These are phyloP conservation scores for Xylariaceae sp. DNA, from an alignment of 2,329 filamentous ascomycete species.

Conservation along the genomic window DNA sequence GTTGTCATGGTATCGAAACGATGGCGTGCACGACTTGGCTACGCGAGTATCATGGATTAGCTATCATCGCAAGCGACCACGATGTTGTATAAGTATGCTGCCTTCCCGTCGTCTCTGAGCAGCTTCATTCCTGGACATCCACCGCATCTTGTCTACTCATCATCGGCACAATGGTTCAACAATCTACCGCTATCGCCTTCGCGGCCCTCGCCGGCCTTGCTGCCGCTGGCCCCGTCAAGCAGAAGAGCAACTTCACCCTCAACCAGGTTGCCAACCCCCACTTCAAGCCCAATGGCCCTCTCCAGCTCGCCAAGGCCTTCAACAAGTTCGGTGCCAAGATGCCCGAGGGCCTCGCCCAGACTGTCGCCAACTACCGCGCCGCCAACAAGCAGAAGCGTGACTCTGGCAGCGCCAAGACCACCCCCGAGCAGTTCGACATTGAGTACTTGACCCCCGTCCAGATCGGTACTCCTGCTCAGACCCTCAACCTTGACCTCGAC, in stretches of 20 bases:
- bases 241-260: conserved; percentile 26
- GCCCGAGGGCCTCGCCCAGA: conserved; percentile 26
- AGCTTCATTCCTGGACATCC: neutral
- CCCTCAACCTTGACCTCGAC: conserved; percentile 34
- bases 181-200: conserved; percentile 11
- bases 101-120: conserved; percentile 5
- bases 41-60: neutral
- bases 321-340: conserved; percentile 28
- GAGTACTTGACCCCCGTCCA: conserved; percentile 32
- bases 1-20: conserved; percentile 1
- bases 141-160: neutral
- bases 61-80: neutral
- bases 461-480: conserved; percentile 33
- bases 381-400: conserved; percentile 21
- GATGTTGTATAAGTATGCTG: conserved; percentile 13
- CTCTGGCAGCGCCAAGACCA: conserved; percentile 26
- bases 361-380: conserved; percentile 22
- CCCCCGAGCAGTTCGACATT: conserved; percentile 29
- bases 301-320: conserved; percentile 29
- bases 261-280: conserved; percentile 26
- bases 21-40: neutral
- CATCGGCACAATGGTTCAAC: conserved; percentile 15
- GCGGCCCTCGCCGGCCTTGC: conserved; percentile 25
- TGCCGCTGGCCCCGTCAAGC: conserved; percentile 22
- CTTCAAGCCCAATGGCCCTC: conserved; percentile 27